Evolutionary conservation across 2,329 filamentous ascomycete genomes (phyloP).

Genomic region (Pestalotiopsis sp.): DNA sequence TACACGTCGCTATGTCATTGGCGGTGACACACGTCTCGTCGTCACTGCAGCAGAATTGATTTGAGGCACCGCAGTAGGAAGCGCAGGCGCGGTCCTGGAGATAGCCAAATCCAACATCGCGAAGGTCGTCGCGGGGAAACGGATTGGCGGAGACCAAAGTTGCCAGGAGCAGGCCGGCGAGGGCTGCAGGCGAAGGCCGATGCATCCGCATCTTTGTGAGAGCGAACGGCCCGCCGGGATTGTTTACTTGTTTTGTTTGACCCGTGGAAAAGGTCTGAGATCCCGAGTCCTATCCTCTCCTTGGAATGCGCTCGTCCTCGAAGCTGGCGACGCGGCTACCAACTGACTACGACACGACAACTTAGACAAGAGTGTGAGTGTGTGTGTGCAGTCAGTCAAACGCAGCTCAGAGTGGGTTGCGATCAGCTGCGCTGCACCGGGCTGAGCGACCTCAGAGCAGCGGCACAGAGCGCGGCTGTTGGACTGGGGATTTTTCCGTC

Average conservation of each 20-base stretch:
- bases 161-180: conserved; percentile 43
- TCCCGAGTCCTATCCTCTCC: neutral
- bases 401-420: neutral
- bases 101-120: conserved; percentile 51
- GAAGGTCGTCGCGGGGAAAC: conserved; percentile 51
- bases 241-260: neutral
- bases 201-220: conserved; percentile 34
- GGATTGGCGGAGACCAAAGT: conserved; percentile 46
- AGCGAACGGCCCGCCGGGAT: neutral
- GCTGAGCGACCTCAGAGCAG: neutral
- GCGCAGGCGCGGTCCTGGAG: conserved; percentile 53
- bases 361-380: neutral
- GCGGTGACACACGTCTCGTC: conserved; percentile 55
- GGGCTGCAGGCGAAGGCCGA: conserved; percentile 25
- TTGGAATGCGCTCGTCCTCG: conserved; percentile 8
- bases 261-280: neutral
- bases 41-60: conserved; percentile 57
- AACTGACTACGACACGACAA: neutral
- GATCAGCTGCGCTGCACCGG: neutral
- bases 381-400: neutral
- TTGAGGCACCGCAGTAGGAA: conserved; percentile 56
- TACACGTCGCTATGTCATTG: conserved; percentile 53
- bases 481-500: conserved; percentile 5
- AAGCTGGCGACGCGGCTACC: neutral
- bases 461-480: neutral